Evolutionary conservation across 2,329 filamentous ascomycete genomes (phyloP), one percentile per base, ranked within the genome.

Genomic region (Trichoderma cornu-damae): DNA sequence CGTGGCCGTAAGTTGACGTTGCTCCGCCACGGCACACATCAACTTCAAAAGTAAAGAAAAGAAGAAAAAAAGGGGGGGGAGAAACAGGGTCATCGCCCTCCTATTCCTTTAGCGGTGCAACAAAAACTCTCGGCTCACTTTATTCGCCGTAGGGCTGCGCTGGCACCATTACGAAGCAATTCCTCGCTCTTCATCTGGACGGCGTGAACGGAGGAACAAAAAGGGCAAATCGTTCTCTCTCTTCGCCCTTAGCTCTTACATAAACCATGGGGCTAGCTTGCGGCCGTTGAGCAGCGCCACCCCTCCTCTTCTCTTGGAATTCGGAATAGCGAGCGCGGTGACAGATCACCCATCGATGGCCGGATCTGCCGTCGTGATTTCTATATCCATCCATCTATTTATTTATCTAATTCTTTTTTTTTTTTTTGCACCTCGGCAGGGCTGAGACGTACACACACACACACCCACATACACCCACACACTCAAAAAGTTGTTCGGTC

Each of bases 301-400:
- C 38, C 49, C n/a, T n/a, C n/a, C n/a, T n/a, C n/a, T n/a, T n/a
- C n/a, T n/a, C n/a, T n/a, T 20, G 24, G 28, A 22, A 16, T 32
- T 32, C 49, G 49, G 14, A 52, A 52, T 42, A 42, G 18, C 37
- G 49, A 40, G 48, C 14, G 9, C 22, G 38, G 26, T 26, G 50
- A 44, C 30, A 44, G 50, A 53, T 53, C 48, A 34, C 24, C 50
- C 30, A 34, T 53, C 50, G 50, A 53, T 35, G 44, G 40, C 50
- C 50, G 50, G 20, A 53, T 53, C 50, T 34, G 38, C 50, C 38
- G 50, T 53, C 20, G 40, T 51, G 35, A 51, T 32, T 40, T 28
- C 8, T n/a, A 26, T 35, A 14, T 14, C 14, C 14, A n/a, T n/a
- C 32, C 5, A 14, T n/a, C 14, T 11, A 11, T 35, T 35, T 14